Percentiles rank a stretch among this genome's conserved stretches.
Evolutionary conservation across 2,329 filamentous ascomycete genomes (phyloP).

Genomic region (Blastomyces parvus): DNA sequence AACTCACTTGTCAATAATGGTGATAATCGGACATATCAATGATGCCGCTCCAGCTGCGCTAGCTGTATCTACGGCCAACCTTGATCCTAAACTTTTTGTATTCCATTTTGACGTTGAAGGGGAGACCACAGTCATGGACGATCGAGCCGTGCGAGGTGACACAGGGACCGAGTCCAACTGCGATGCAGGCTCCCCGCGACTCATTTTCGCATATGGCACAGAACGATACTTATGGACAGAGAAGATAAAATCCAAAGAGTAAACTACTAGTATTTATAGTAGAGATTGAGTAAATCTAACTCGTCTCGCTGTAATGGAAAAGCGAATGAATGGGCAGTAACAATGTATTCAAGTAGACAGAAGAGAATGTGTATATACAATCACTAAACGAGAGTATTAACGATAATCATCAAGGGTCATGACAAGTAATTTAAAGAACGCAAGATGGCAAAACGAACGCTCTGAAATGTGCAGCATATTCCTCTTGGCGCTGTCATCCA

Average conservation of each 20-base stretch:
- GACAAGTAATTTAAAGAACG: background rate
- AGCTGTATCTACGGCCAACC: slow-evolving; percentile 58
- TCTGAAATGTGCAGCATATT: background rate
- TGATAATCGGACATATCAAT: slow-evolving; percentile 73
- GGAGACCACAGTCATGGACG: background rate
- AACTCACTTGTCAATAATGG: slow-evolving; percentile 71
- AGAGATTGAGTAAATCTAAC: background rate
- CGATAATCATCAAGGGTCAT: background rate
- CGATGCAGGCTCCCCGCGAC: slow-evolving; percentile 1
- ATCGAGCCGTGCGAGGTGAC: slow-evolving; percentile 1
- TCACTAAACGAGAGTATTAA: background rate
- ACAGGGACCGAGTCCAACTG: background rate
- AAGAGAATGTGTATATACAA: background rate
- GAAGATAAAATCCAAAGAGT: background rate
- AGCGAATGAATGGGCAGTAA: background rate
- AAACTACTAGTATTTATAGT: background rate
- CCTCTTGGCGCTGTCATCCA: slow-evolving; percentile 1
- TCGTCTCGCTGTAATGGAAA: background rate
- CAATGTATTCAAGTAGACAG: background rate
- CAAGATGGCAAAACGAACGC: background rate
- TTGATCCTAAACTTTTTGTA: slow-evolving; percentile 58
- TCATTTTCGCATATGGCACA: slow-evolving; percentile 3
- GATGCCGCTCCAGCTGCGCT: slow-evolving; percentile 63
- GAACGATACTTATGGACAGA: background rate
- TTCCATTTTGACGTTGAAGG: slow-evolving; percentile 50